Evolutionary conservation across 192 early-diverging fungal genomes (phyloP), one percentile per base, ranked within the genome.

Genomic region (Gamsiella multidivaricata): DNA sequence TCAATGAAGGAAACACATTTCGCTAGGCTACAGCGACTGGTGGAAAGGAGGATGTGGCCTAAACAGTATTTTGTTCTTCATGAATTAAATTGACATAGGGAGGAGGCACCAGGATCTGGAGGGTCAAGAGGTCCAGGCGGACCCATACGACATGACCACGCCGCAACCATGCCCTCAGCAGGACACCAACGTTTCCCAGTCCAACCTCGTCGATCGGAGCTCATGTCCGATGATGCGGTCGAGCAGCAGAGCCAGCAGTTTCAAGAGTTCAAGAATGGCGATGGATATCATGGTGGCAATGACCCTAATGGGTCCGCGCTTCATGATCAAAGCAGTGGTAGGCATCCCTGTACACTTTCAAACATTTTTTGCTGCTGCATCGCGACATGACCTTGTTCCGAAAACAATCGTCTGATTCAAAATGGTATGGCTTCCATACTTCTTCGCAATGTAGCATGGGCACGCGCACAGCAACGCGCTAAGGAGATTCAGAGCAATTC

Each of bases 271-370:
- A 61, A 64, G 45, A 45, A 45, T 25, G 62, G 46, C 2, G 73
- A 76, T 45, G 72, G 65, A 14, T 67, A 76, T 33, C 72, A 76
- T 67, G 72, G 65, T 20, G 72, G 72, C 3, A 9, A 49, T 6
- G 58, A 76, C 33, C 72, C 72, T 28, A 67, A 18, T 42, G 59
- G 45, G 33, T 34, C 50, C 1, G 12, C 20, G 39, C 25, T 31
- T 3, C 26, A 11, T 9, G 64, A 54, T 1, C 46, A 41, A 33
- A 67, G 26, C n/a, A 50, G 36, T 32, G 39, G 72, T 76, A 67
- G 29, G 51, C 20, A 0, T 52, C 18, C 14, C 43, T 36, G n/a
- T 50, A 22, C 34, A 7, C 6, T 28, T 17, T 29, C 42, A 2
- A 10, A 25, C 28, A 1, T 23, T 45, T 15, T 22, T 45, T 29